phyloP scores from a whole-genome alignment of 2,329 filamentous ascomycete species.

The Thelonectria rubi region DNA sequence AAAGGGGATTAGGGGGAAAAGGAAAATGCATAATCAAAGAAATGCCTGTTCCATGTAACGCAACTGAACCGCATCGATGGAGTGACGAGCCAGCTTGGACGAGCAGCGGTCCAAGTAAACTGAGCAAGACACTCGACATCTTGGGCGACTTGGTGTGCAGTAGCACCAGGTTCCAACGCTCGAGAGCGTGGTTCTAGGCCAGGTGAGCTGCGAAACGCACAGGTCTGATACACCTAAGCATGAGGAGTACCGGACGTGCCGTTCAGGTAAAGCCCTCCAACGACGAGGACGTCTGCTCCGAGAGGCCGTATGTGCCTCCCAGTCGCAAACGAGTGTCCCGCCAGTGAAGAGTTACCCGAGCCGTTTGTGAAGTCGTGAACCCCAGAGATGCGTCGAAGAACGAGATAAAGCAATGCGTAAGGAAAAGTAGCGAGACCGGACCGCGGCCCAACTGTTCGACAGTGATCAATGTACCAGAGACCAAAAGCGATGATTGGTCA shows the following conservation, averaged over 20 bases:
- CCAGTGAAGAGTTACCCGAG: conserved; percentile 48
- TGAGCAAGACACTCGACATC: conserved; percentile 26
- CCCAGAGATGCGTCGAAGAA: conserved; percentile 52
- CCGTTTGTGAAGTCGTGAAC: conserved; percentile 50
- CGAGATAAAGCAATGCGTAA: conserved; percentile 52
- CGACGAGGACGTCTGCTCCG: conserved; percentile 25
- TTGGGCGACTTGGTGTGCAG: conserved; percentile 29
- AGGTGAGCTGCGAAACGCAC: conserved; percentile 32
- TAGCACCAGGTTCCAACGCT: conserved; percentile 25
- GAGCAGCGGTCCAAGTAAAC: conserved; percentile 6
- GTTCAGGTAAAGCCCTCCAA: conserved; percentile 46
- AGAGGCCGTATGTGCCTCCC: conserved; percentile 18
- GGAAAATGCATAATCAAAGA: conserved; percentile 37
- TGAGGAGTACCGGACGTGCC: conserved; percentile 51
- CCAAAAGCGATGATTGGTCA: conserved; percentile 31
- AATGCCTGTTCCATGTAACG: conserved; percentile 44
- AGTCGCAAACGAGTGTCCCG: conserved; percentile 25
- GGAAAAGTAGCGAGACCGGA: conserved; percentile 43
- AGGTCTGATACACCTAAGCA: conserved; percentile 39
- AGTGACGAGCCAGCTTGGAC: conserved; percentile 24
- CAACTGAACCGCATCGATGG: conserved; percentile 52
- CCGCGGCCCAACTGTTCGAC: conserved; percentile 41
- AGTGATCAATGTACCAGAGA: conserved; percentile 38
- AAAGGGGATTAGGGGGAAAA: conserved; percentile 42
- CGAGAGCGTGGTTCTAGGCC: conserved; percentile 22